Evolutionary conservation across 2,329 filamentous ascomycete genomes (phyloP), one percentile per base, ranked within the genome.

Genomic region (Macroventuria anomochaeta): DNA sequence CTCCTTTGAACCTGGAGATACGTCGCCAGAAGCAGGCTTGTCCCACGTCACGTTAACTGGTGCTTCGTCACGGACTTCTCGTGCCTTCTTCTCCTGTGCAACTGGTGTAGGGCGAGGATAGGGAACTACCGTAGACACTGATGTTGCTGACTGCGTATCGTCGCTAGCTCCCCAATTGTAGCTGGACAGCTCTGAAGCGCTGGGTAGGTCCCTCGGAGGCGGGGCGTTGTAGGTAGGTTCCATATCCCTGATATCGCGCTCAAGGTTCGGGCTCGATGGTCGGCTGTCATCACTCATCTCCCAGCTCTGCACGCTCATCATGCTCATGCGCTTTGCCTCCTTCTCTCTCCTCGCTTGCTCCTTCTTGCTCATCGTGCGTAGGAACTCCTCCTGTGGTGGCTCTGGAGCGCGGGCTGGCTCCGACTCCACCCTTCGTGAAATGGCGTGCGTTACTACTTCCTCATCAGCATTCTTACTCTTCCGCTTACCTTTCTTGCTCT

Each of bases 361-460:
- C 61, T 75, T 77, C 65, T 76, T 77, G 60, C 69, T 74, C 56
- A 71, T 66, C 51, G 71, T 15, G 28, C 51, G 51, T 18, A 53
- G 25, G 7, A 15, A 74, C 15, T 44, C 49, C n/a, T 67, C 64
- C 17, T 63, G 55, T 20, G 58, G 38, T 6, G 46, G 23, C 26
- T 64, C 55, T 3, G 55, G 44, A 10, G 54, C 52, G 10, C 46
- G 44, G 12, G 39, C 18, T 21, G 49, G 31, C 28, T 59, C 58
- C 36, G 49, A 17, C 29, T 62, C 59, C 13, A 32, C 46, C 15
- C 39, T 50, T n/a, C 54, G 56, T 17, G 60, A 47, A 2, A 52
- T n/a, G 17, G 65, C 53, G n/a, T 63, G 58, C 23, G 54, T 52
- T 40, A 57, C 61, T 64, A 62, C 34, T 32, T 50, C 59, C 17